Evolutionary conservation across 352 stramenopile species (phyloP).

Genomic region (Phytophthora nicotianae): DNA sequence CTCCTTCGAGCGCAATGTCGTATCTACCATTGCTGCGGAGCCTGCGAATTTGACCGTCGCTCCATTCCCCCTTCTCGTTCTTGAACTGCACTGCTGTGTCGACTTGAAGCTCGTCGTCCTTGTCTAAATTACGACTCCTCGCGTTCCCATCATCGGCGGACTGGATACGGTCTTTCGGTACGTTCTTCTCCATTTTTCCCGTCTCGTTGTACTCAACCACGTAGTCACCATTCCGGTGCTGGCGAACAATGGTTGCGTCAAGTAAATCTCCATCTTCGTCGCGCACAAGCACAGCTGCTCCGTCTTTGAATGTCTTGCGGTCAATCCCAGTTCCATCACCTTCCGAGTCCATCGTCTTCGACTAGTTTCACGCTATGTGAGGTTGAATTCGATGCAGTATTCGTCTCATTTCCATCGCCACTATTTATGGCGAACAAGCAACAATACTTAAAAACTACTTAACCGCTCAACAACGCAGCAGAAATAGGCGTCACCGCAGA

Average conservation of each 20-base stretch:
- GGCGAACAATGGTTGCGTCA: slow-evolving; percentile 36
- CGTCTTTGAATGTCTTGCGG: slow-evolving; percentile 20
- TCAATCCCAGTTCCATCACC: slow-evolving; percentile 18
- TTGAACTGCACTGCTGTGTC: slow-evolving; percentile 47
- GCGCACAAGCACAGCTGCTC: slow-evolving; percentile 17
- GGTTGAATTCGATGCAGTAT: slow-evolving; percentile 3
- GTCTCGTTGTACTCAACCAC: slow-evolving; percentile 42
- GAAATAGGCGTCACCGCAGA: slow-evolving; percentile 22
- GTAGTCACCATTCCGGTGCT: slow-evolving; percentile 44
- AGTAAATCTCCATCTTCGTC: slow-evolving; percentile 22
- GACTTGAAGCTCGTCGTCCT: slow-evolving; percentile 23
- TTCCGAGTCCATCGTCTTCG: slow-evolving; percentile 21
- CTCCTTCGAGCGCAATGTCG: slow-evolving; percentile 52
- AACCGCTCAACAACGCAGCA: slow-evolving; percentile 20
- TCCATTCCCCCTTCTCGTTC: slow-evolving; percentile 43
- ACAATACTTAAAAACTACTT: slow-evolving; percentile 4
- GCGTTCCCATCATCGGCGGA: slow-evolving; percentile 9
- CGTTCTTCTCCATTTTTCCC: slow-evolving; percentile 45
- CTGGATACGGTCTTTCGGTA: slow-evolving; percentile 30
- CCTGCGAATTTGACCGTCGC: slow-evolving; percentile 35
- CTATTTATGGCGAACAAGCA: slow-evolving; percentile 24
- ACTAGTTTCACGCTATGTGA: slow-evolving; percentile 2
- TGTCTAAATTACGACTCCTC: slow-evolving; percentile 12
- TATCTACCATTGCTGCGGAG: slow-evolving; percentile 52
- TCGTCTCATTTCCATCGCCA: slow-evolving; percentile 12